Percentiles rank a stretch among this genome's conserved stretches.
Evolutionary conservation across 208 protist genomes (phyloP).

Genomic region (Leishmania tropica): DNA sequence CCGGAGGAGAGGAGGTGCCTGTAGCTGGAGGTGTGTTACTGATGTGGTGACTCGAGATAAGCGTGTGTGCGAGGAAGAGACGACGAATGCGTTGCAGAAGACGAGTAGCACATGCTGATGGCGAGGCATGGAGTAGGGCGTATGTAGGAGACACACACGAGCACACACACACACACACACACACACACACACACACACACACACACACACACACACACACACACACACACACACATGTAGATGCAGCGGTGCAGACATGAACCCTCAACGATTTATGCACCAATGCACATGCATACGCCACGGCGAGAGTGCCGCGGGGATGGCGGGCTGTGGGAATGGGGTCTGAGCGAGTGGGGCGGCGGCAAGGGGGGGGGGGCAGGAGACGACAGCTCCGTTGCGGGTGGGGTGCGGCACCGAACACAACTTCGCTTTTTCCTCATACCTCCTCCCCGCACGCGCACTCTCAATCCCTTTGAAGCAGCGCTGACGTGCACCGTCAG

Average conservation of each 20-base stretch:
- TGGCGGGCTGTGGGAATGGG: background rate
- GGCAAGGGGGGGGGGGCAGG: background rate
- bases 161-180: background rate
- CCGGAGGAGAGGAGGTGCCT: background rate
- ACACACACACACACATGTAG: background rate
- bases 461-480: background rate
- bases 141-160: too few species aligned
- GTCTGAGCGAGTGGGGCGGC: background rate
- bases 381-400: background rate
- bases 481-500: background rate
- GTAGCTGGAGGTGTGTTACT: background rate
- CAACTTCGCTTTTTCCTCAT: background rate
- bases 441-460: background rate
- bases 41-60: background rate
- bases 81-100: background rate
- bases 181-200: background rate
- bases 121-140: background rate
- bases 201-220: background rate
- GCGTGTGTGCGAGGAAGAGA: background rate
- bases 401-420: background rate
- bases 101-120: background rate
- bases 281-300: background rate
- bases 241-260: background rate
- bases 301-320: background rate
- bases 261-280: too few species aligned